Base-by-base conservation (phyloP, 202 grass and related monocot species). In the Brachypodium distachyon region DNA sequence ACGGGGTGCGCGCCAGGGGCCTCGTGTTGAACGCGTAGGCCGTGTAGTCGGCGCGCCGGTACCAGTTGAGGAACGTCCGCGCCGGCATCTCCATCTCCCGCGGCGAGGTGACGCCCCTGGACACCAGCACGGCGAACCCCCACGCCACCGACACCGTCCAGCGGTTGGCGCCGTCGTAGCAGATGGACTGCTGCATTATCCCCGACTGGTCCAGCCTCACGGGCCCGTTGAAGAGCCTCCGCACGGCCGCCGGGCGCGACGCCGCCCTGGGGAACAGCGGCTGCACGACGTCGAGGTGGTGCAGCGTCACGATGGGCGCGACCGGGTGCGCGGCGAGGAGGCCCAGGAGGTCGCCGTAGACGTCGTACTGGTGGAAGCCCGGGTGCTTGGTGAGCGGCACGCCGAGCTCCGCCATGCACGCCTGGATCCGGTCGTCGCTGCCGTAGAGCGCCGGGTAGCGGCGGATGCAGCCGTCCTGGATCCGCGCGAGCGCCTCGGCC, bases 61-160 rank as follows among this genome's bases (percentile, higher is more conserved):
- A 89, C 93, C 93, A 97, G 80, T 97, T 97, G 57, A 97, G 73
- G 85, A 97, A 97, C 2, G 95, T 97, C 58, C 95, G 60, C 46
- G 89, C 87, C 31, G 95, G 95, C 91, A 86, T 98, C 80, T 94
- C 91, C 91, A 98, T 94, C 90, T 94, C 95, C 70, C 95, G 70
- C 7, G 95, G 91, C 18, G 95, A 92, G 82, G 90, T 92, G 27
- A 98, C 57, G 1, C 95, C 95, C 50, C 84, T 81, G 4, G 88
- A 70, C 72, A 98, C 89, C 47, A 86, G 82, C 72, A 98, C 91
- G 1, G 80, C 85, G 76, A 94, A 98, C 12, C 95, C 95, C 95
- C 95, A 98, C 3, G 95, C 90, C 23, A 98, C 89, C 2, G 91
- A 98, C 61, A 95, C 87, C 23, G 94, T 91, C 94, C 90, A 97